These are phyloP conservation scores for Phaeosphaeria sp. DNA, from an alignment of 2,329 filamentous ascomycete species.

Conservation along the genomic window DNA sequence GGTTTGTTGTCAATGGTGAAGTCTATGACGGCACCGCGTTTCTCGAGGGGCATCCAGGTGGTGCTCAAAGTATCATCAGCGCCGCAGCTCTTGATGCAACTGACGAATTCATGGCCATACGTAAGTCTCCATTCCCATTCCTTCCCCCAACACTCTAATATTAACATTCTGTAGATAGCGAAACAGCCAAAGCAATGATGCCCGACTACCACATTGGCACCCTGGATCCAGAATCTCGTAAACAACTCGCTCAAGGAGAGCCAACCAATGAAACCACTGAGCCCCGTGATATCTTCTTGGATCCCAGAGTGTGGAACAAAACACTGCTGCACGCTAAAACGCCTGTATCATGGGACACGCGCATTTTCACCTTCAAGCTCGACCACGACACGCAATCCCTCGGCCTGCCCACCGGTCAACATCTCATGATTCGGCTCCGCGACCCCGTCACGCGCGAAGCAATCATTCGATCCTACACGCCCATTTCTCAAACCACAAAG, in stretches of 20 bases:
- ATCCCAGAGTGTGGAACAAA: slow-evolving; percentile 75
- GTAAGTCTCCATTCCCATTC: slow-evolving; percentile 60
- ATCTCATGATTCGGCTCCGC: slow-evolving; percentile 81
- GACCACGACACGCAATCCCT: slow-evolving; percentile 73
- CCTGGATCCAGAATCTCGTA: slow-evolving; percentile 67
- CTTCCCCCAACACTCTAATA: not conserved
- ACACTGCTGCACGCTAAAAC: slow-evolving; percentile 72
- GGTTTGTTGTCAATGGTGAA: slow-evolving; percentile 88
- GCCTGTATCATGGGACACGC: slow-evolving; percentile 77
- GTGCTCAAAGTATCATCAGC: slow-evolving; percentile 81
- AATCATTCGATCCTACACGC: slow-evolving; percentile 87
- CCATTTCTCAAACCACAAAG: slow-evolving; percentile 70
- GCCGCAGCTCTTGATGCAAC: slow-evolving; percentile 83
- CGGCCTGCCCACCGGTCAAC: slow-evolving; percentile 84
- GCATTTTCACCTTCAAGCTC: slow-evolving; percentile 81
- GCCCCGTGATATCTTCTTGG: slow-evolving; percentile 70
- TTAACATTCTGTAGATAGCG: slow-evolving; percentile 68
- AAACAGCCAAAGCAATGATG: slow-evolving; percentile 94
- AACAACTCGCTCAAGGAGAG: slow-evolving; percentile 59
- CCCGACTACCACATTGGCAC: slow-evolving; percentile 82
- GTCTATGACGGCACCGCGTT: slow-evolving; percentile 88
- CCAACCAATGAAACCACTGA: slow-evolving; percentile 52
- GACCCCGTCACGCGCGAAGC: slow-evolving; percentile 74
- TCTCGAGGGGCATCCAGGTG: slow-evolving; percentile 82
- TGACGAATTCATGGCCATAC: slow-evolving; percentile 91